Conservation (phyloP, 1,284 basidiomycete genomes). For the Sanguinoderma infundibulare region DNA sequence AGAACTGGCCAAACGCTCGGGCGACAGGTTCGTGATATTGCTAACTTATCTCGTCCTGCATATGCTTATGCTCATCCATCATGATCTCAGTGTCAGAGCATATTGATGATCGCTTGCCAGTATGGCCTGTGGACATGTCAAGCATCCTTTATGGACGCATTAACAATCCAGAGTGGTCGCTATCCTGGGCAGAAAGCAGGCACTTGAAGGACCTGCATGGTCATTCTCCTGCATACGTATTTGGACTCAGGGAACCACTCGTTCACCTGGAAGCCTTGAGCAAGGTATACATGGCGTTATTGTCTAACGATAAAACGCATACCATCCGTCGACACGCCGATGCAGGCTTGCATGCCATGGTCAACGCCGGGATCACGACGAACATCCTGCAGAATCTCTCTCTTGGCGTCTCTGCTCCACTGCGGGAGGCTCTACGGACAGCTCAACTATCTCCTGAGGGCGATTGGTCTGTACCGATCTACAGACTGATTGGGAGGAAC, state of each 20-base stretch:
- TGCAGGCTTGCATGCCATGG: conserved; percentile 64
- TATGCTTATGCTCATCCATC: background rate
- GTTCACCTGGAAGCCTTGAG: conserved; percentile 53
- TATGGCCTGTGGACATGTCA: conserved; percentile 72
- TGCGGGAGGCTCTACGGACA: conserved; percentile 82
- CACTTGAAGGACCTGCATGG: conserved; percentile 55
- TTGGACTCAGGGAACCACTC: conserved; percentile 62
- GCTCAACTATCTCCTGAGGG: conserved; percentile 80
- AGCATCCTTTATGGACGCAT: conserved; percentile 67
- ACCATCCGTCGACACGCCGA: conserved; percentile 67
- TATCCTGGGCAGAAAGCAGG: conserved; percentile 55
- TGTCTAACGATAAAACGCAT: conserved; percentile 54
- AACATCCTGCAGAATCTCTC: conserved; percentile 62
- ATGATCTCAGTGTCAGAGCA: conserved; percentile 42
- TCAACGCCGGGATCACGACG: conserved; percentile 51
- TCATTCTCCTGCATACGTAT: conserved; percentile 60
- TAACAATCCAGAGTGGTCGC: conserved; percentile 68
- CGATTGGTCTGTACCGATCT: conserved; percentile 75
- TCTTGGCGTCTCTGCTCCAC: conserved; percentile 76
- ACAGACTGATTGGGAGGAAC: conserved; percentile 76
- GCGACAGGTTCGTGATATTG: conserved; percentile 45
- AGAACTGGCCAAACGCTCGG: conserved; percentile 57
- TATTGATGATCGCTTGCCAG: conserved; percentile 67
- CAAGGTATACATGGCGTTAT: conserved; percentile 57
- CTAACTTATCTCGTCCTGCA: background rate